These are phyloP conservation scores for Ampelocalamus luodianensis DNA, from an alignment of 176 grass and related monocot species.

Conservation along the genomic window DNA sequence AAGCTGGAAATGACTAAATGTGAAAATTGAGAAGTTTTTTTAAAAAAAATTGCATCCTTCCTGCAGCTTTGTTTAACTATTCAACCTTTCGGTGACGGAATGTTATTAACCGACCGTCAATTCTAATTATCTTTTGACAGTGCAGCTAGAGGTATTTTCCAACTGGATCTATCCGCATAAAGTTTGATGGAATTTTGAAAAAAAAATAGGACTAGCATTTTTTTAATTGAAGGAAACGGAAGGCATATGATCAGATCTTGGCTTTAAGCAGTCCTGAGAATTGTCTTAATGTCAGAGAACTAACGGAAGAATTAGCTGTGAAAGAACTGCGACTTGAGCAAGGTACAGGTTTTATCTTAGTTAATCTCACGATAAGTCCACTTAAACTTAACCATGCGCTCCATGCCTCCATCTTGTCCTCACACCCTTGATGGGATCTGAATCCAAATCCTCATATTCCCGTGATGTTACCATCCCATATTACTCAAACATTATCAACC, in stretches of 20 bases:
- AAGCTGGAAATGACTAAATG: constrained; percentile 25
- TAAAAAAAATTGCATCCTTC: background rate
- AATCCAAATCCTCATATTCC: constrained; percentile 70
- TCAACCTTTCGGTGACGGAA: constrained; percentile 53
- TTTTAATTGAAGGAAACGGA: constrained; percentile 41
- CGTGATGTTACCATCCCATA: constrained; percentile 65
- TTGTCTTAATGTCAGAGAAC: constrained; percentile 56
- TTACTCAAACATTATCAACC: constrained; percentile 58
- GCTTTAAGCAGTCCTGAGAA: constrained; percentile 41
- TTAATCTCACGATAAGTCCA: constrained; percentile 18
- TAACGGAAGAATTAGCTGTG: constrained; percentile 72
- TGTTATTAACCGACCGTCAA: constrained; percentile 47
- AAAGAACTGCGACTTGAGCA: constrained; percentile 64
- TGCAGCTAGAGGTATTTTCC: constrained; percentile 23
- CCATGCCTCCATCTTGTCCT: constrained; percentile 45
- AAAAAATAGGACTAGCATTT: background rate
- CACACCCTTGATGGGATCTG: constrained; percentile 74
- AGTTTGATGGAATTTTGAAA: constrained; percentile 25
- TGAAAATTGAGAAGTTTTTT: background rate
- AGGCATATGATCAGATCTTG: constrained; percentile 54
- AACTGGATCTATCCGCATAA: constrained; percentile 53
- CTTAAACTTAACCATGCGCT: constrained; percentile 64
- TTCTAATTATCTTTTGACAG: constrained; percentile 56
- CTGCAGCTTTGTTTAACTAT: constrained; percentile 40
- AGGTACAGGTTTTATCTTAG: constrained; percentile 52